Evolutionary conservation across 1,284 basidiomycete species (phyloP).

Genomic region (Moesziomyces parantarcticus): DNA sequence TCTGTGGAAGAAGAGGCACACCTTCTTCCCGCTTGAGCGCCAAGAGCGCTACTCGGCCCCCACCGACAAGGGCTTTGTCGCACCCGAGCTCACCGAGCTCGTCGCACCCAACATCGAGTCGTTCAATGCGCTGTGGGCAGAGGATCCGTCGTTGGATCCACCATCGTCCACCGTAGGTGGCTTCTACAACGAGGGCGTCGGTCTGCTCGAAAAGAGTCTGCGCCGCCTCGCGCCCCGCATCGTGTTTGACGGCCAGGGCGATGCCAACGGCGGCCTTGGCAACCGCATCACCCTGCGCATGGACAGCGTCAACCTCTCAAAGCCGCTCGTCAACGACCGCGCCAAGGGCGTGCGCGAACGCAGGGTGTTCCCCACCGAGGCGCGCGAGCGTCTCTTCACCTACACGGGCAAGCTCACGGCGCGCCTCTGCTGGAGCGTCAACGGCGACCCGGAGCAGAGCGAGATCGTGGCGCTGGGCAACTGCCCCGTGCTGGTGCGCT

Average conservation of each 20-base stretch:
- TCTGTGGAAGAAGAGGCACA: conserved; percentile 61
- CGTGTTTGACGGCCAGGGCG: conserved; percentile 82
- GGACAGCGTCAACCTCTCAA: conserved; percentile 82
- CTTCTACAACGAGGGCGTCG: conserved; percentile 74
- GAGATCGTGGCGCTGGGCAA: conserved; percentile 88
- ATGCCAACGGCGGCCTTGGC: conserved; percentile 58
- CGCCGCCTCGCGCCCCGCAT: conserved; percentile 89
- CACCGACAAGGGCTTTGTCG: conserved; percentile 76
- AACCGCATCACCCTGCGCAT: conserved; percentile 79
- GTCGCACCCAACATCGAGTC: conserved; percentile 93
- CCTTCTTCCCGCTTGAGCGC: conserved; percentile 85
- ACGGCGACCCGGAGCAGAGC: conserved; percentile 78
- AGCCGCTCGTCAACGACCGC: conserved; percentile 88
- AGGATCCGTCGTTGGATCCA: conserved; percentile 61
- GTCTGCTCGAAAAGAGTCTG: conserved; percentile 82
- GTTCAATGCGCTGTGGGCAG: conserved; percentile 82
- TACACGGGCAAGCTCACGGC: conserved; percentile 93
- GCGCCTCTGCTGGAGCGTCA: conserved; percentile 87
- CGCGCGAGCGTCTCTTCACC: conserved; percentile 86
- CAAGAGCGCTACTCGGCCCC: conserved; percentile 86
- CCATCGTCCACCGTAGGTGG: conserved; percentile 76
- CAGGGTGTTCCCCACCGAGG: conserved; percentile 78
- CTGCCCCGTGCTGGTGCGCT: conserved; percentile 97
- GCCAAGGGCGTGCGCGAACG: conserved; percentile 81
- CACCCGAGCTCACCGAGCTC: conserved; percentile 89